Evolutionary conservation across 192 early-diverging fungal species (phyloP).

Genomic region (Irineochytrium annulatum): DNA sequence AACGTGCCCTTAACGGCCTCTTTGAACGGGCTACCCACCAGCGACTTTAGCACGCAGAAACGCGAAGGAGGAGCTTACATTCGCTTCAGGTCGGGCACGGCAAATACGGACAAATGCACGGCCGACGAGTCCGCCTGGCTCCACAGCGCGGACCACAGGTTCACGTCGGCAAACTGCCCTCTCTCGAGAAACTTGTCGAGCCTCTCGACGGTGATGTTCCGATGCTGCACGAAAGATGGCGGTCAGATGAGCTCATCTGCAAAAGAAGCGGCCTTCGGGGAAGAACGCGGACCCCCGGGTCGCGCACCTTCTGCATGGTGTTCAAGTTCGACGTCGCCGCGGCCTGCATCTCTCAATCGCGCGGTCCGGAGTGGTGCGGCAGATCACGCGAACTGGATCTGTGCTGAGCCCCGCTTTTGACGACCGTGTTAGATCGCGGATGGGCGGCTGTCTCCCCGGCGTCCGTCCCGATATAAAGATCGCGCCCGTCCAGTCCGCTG

Average conservation of each 20-base stretch:
- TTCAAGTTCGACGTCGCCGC: slow-evolving; percentile 10
- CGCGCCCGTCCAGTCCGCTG: too few relatives aligned
- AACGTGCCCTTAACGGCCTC: slow-evolving; percentile 72
- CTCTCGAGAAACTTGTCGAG: slow-evolving; percentile 66
- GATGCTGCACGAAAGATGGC: too few relatives aligned
- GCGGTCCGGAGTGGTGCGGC: too few relatives aligned
- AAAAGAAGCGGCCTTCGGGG: not conserved
- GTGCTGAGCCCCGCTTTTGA: too few relatives aligned
- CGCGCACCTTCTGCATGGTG: not conserved
- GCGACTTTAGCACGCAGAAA: too few relatives aligned
- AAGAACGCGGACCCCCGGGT: not conserved
- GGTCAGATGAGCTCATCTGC: too few relatives aligned
- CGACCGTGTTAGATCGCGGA: too few relatives aligned
- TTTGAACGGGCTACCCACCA: slow-evolving; percentile 49
- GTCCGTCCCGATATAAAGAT: too few relatives aligned
- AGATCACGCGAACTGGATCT: too few relatives aligned
- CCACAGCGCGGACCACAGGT: slow-evolving; percentile 52
- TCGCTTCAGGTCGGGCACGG: slow-evolving; percentile 64
- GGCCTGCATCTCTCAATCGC: too few relatives aligned
- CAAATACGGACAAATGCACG: slow-evolving; percentile 43
- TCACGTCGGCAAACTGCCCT: slow-evolving; percentile 66
- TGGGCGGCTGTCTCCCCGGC: too few relatives aligned
- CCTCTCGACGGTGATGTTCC: slow-evolving; percentile 70
- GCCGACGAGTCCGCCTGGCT: slow-evolving; percentile 44
- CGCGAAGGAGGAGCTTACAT: too few relatives aligned